Percentiles rank a stretch among this genome's conserved stretches.
phyloP scores from a whole-genome alignment of 768 basidiomycete genomes.

The Rhodotorula sphaerocarpa region DNA sequence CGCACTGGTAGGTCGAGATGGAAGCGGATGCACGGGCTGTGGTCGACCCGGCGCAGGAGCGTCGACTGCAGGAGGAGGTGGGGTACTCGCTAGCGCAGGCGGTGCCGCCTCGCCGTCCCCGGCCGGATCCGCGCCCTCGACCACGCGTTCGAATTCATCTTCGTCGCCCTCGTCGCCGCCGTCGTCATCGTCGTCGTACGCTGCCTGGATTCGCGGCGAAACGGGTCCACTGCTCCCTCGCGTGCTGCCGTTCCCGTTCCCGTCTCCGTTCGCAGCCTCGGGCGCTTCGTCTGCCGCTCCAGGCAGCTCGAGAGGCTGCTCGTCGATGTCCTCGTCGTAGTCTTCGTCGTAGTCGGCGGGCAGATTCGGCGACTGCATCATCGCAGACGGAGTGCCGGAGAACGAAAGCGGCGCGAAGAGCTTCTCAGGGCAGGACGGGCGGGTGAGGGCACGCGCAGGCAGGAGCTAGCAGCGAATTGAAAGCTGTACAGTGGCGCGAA shows the following conservation, averaged over 20 bases:
- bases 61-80: neutral
- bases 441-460: too few relatives aligned
- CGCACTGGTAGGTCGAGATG: neutral
- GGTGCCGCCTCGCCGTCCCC: neutral
- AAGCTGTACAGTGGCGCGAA: too few relatives aligned
- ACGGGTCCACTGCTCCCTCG: too few relatives aligned
- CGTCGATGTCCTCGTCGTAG: conserved; percentile 2
- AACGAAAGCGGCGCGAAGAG: too few relatives aligned
- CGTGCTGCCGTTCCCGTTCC: too few relatives aligned
- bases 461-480: too few relatives aligned
- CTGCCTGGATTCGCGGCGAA: neutral
- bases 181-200: neutral
- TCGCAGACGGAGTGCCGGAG: too few relatives aligned
- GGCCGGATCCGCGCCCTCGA: neutral
- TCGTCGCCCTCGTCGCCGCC: neutral
- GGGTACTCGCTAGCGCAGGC: neutral
- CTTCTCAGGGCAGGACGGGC: too few relatives aligned
- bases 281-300: too few relatives aligned
- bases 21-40: neutral
- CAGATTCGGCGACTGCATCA: conserved; percentile 11
- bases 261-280: too few relatives aligned
- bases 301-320: too few relatives aligned
- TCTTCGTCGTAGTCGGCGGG: conserved; percentile 1
- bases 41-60: too few relatives aligned
- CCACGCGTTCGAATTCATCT: neutral